These are phyloP conservation scores for Lathyrus tuberosus DNA, from an alignment of 306 rosid genomes.

Conservation along the genomic window DNA sequence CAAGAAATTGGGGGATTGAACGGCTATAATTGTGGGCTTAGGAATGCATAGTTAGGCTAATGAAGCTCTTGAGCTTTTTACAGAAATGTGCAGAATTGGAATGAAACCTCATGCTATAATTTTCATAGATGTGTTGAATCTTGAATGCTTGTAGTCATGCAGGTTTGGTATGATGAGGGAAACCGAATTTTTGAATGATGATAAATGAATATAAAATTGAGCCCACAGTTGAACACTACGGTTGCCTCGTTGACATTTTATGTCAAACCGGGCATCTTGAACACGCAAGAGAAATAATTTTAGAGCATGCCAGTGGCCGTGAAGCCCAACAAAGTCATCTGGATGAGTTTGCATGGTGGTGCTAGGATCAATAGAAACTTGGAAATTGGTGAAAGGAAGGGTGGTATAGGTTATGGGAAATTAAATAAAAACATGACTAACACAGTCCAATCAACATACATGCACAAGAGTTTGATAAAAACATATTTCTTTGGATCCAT, in stretches of 20 bases:
- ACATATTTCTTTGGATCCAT: constrained; percentile 23
- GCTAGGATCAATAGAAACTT: too few relatives aligned
- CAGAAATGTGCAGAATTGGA: constrained; percentile 47
- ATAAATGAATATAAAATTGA: constrained; percentile 49
- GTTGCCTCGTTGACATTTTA: too few relatives aligned
- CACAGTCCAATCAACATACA: constrained; percentile 17
- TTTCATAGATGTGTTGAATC: constrained; percentile 13
- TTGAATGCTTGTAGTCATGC: too few relatives aligned
- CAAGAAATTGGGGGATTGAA: constrained; percentile 69
- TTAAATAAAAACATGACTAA: not conserved
- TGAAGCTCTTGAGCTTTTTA: constrained; percentile 53
- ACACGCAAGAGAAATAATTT: too few relatives aligned
- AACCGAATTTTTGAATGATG: constrained; percentile 35
- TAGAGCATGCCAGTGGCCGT: too few relatives aligned
- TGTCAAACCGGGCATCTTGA: too few relatives aligned
- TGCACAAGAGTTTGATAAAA: constrained; percentile 31
- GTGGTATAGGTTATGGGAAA: not conserved
- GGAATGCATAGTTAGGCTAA: constrained; percentile 68
- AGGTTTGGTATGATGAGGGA: too few relatives aligned
- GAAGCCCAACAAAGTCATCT: too few relatives aligned
- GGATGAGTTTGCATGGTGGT: not conserved
- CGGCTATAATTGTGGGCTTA: constrained; percentile 56
- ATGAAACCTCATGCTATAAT: constrained; percentile 59
- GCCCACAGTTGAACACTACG: too few relatives aligned
- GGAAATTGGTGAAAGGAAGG: not conserved